Evolutionary conservation across 2,329 filamentous ascomycete species (phyloP).

Genomic region (Fusarium euwallaceae): DNA sequence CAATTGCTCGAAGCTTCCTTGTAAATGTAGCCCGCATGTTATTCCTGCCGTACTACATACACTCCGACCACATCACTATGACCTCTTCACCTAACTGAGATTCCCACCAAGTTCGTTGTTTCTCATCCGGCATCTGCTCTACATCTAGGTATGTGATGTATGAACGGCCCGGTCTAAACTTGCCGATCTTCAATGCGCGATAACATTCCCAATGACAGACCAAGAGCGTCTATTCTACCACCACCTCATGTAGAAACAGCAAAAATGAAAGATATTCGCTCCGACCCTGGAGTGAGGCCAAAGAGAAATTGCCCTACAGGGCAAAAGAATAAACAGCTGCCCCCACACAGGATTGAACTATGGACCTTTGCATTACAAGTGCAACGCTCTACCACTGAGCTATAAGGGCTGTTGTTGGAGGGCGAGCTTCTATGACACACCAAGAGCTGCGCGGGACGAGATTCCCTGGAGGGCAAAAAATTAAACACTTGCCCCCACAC

Average conservation of each 20-base stretch:
- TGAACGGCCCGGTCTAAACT: background rate
- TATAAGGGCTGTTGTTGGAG: slow-evolving; percentile 27
- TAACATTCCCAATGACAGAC: background rate
- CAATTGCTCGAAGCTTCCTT: background rate
- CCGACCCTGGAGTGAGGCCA: background rate
- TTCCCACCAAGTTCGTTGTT: background rate
- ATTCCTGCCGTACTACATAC: background rate
- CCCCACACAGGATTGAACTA: slow-evolving; percentile 40
- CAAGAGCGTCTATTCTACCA: background rate
- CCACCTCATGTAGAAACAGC: background rate
- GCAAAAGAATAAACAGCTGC: slow-evolving; percentile 1
- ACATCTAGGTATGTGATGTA: background rate
- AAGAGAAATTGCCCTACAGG: background rate
- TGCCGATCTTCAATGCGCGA: background rate
- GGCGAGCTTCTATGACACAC: background rate
- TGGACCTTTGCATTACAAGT: slow-evolving; percentile 44
- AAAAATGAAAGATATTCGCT: background rate
- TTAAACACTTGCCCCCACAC: slow-evolving; percentile 19
- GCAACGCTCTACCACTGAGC: slow-evolving; percentile 43
- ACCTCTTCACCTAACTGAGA: background rate
- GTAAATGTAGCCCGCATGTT: background rate
- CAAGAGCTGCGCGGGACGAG: background rate
- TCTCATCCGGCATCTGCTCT: background rate
- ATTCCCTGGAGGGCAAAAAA: background rate
- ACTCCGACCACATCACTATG: background rate